Base-by-base conservation (phyloP, 345 rosid genomes). In the Lumnitzera littorea region DNA sequence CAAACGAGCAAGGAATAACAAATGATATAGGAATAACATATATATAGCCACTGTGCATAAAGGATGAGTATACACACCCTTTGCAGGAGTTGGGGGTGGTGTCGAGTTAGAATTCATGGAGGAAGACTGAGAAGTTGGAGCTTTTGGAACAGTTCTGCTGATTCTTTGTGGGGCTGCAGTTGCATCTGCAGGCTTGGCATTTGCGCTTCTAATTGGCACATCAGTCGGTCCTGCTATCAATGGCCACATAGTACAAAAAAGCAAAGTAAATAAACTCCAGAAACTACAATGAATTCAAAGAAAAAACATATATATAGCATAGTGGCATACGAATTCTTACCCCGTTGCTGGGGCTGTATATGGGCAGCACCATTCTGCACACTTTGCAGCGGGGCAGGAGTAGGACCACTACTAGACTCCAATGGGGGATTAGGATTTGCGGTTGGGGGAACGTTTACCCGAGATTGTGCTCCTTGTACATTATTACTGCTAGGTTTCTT, bases 91-190 rank as follows among this genome's bases (percentile, higher is more conserved):
- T 2, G 71, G 15, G 0, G 77, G 58, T 11, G 76, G 70, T 8
- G 61, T 52, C 41, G 48, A 43, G 24, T 80, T 85, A 55, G 91
- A 57, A 67, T 41, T 86, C 78, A 76, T 3, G 84, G 85, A 0
- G 76, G 92, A 54, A 64, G 91, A 57, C 66, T 78, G 97, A 78
- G 96, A 81, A 74, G 91, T 69, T 52, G 92, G 89, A 79, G 82
- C 89, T 77, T 95, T 91, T 0, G 96, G 92, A 75, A 84, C 72
- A 77, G 75, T 71, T 69, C 71, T 81, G 62, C 51, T 49, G 70
- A 66, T 74, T 69, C 78, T 74, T 66, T 74, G 80, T 54, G 75
- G 15, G 56, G 72, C 43, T 14, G 79, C 13, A 12, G 69, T 49
- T 17, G 55, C 47, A 68, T 84, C 96, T 58, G 62, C 63, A 56